Base-by-base conservation (phyloP, 1,284 basidiomycete genomes). In the Leucoagaricus sp. region DNA sequence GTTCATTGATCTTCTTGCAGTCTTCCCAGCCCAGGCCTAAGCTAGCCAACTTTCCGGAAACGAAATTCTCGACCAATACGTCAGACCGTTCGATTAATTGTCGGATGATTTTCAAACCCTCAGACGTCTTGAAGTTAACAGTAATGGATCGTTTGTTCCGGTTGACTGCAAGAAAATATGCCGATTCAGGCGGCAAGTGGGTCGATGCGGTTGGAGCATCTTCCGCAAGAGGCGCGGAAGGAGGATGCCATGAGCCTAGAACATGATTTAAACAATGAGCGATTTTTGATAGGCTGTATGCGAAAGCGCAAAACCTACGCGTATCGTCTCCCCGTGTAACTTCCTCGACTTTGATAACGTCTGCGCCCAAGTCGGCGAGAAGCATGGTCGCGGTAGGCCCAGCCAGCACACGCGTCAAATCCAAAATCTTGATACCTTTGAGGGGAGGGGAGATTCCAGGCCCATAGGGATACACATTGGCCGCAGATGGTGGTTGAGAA, bases 361-460 rank as follows among this genome's bases (percentile, higher is more conserved):
- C 93, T 55, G 95, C 94, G 48, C 89, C 93, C 21, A 93, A 76
- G 74, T 95, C 93, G 29, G 86, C 93, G 17, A 96, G 79, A 58
- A 95, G 80, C 93, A 96, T 94, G 2, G 95, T 94, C 26, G 87
- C 85, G 5, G 90, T 92, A 12, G 94, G 94, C 0, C 94, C 95
- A 19, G 94, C 95, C 45, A 97, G 77, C 1, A 97, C 90, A 36
- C 94, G 83, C 10, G 94, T 94, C 50, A 96, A 75, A 72, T 97
- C 94, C 19, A 97, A 79, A 38, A 97, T 83, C 62, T 82, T 86
- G 66, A 95, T 78, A 23, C 91, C 92, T 58, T 82, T 76, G 53
- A 97, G 75, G 2, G 94, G 94, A 0, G 91, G 91, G 1, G 84
- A 78, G 21, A 91, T 91, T 46, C 84, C 87, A 38, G 67, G 65